Conservation (phyloP, 108 stramenopile genomes). For the Pseudonitzschia pungens region DNA sequence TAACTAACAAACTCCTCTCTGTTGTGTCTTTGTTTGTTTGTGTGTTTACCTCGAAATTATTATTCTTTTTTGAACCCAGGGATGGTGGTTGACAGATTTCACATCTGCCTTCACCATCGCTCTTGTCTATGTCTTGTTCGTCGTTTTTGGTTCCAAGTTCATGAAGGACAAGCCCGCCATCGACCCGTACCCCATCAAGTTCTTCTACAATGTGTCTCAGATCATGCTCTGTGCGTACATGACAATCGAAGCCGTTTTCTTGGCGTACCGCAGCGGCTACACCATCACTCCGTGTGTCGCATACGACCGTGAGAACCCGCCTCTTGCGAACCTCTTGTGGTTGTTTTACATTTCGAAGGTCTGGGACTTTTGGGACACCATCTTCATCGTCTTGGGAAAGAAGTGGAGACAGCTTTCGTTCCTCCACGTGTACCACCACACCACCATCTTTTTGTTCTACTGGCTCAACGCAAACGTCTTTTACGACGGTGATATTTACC, state of each 20-base stretch:
- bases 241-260: slow-evolving; percentile 91
- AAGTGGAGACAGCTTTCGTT: slow-evolving; percentile 98
- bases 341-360: slow-evolving; percentile 98
- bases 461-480: slow-evolving; percentile 92
- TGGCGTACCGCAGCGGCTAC: slow-evolving; percentile 92
- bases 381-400: slow-evolving; percentile 97
- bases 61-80: slow-evolving; percentile 35
- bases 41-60: not conserved
- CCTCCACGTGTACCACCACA: slow-evolving; percentile 99
- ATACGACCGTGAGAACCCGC: slow-evolving; percentile 75
- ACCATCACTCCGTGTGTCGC: slow-evolving; percentile 79
- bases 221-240: slow-evolving; percentile 99
- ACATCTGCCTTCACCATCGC: slow-evolving; percentile 76
- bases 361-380: slow-evolving; percentile 99
- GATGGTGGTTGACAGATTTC: slow-evolving; percentile 85
- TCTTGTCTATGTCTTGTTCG: slow-evolving; percentile 78
- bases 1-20: not conserved
- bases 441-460: slow-evolving; percentile 97
- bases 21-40: not conserved
- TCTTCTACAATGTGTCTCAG: slow-evolving; percentile 97
- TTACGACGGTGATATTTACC: slow-evolving; percentile 96
- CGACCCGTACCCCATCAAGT: slow-evolving; percentile 92
- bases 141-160: slow-evolving; percentile 70
- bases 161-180: slow-evolving; percentile 72
- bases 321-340: slow-evolving; percentile 92